Conservation (phyloP, 1,284 basidiomycete genomes). For the Athelia sp. region DNA sequence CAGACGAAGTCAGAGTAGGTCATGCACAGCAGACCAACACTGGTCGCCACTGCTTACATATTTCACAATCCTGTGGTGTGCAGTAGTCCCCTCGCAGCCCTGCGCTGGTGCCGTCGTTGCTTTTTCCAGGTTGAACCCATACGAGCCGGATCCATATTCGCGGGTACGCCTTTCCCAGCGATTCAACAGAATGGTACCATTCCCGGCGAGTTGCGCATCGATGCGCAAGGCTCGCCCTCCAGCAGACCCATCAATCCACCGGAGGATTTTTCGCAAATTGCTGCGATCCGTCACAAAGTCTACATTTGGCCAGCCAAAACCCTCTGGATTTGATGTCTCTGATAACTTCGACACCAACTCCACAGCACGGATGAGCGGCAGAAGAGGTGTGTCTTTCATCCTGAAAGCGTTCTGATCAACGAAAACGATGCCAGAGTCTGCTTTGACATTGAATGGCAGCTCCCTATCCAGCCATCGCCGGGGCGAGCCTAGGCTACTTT, state of each 20-base stretch:
- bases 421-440: conserved; percentile 35
- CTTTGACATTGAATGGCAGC: conserved; percentile 41
- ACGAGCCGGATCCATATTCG: conserved; percentile 29
- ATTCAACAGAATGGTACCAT: conserved; percentile 46
- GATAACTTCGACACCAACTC: conserved; percentile 24
- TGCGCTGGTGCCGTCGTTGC: conserved; percentile 35
- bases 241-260: conserved; percentile 38
- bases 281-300: conserved; percentile 60
- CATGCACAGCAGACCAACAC: neutral
- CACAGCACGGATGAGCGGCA: conserved; percentile 47
- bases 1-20: neutral
- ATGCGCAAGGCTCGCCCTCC: conserved; percentile 45
- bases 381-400: conserved; percentile 29
- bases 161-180: conserved; percentile 38
- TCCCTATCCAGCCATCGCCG: conserved; percentile 40
- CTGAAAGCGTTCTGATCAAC: conserved; percentile 49
- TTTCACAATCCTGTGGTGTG: conserved; percentile 46
- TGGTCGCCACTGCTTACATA: conserved; percentile 33
- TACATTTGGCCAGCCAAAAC: conserved; percentile 39
- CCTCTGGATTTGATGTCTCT: conserved; percentile 12
- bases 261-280: conserved; percentile 47
- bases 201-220: conserved; percentile 49
- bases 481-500: conserved; percentile 39
- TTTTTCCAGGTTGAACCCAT: conserved; percentile 46
- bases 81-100: conserved; percentile 37